Evolutionary conservation across 164 flowering plant genomes (phyloP), one percentile per base, ranked within the genome.

Genomic region (Annona cherimola): DNA sequence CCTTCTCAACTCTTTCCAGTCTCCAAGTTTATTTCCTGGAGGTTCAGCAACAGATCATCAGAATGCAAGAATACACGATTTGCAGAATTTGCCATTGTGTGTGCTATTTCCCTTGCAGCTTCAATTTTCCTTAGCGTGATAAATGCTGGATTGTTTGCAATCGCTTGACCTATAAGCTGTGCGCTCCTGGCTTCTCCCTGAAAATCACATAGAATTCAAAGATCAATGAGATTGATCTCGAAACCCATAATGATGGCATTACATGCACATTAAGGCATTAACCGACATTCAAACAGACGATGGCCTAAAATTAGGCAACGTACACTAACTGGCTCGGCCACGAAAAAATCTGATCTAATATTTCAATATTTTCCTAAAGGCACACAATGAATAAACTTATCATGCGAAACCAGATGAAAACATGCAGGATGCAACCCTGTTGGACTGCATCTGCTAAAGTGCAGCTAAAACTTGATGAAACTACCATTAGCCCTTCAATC

Each of bases 131-230:
- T 83, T 26, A 87, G 78, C 2, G 87, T 82, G 67, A 87, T 84
- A 69, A 87, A 87, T 35, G 89, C 88, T 43, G 86, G 85, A 72
- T 87, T 86, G 75, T 84, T 83, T 35, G 88, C 68, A 66, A 87
- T 84, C 11, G 91, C 86, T 75, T 85, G 79, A 71, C 91, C 89
- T 3, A 86, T 88, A 66, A 88, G 84, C 64, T 84, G 83, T 3
- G 87, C 88, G 83, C 88, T 88, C 79, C 81, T 83, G 65, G 91
- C 91, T 68, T 88, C 88, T 26, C 91, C 91, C 89, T 87, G 83
- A 66, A 35, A 68, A 71, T 39, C 70, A 65, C 66, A 64, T n/a
- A 43, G 5, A 4, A 50, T 11, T 8, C 14, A 50, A 50, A 1
- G 18, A 2, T 4, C 8, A 61, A 18, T 20, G 63, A 61, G 19